phyloP scores from a whole-genome alignment of 2,329 filamentous ascomycete species.

The Alternaria brassicae region DNA sequence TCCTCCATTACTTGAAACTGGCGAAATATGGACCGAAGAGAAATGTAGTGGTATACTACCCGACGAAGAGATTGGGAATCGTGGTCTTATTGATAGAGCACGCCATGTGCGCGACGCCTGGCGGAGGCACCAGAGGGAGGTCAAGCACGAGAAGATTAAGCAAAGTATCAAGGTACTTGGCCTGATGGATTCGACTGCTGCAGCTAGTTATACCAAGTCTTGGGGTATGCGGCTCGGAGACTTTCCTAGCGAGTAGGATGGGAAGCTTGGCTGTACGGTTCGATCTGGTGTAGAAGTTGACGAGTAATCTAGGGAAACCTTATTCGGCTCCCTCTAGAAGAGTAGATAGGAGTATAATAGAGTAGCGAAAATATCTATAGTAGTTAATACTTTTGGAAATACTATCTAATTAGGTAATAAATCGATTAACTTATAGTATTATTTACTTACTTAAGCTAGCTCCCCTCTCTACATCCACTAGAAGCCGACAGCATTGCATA shows the following conservation, averaged over 20 bases:
- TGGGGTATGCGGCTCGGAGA: not conserved
- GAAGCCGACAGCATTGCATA: conserved; percentile 24
- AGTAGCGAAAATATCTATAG: too few species aligned
- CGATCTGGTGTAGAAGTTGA: too few species aligned
- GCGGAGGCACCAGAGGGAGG: conserved; percentile 27
- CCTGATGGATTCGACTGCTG: conserved; percentile 34
- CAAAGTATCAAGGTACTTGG: conserved; percentile 43
- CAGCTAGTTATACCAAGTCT: conserved; percentile 21
- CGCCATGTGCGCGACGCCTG: conserved; percentile 33
- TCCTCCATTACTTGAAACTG: not conserved
- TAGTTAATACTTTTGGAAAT: too few species aligned
- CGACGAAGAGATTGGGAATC: conserved; percentile 7
- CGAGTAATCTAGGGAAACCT: too few species aligned
- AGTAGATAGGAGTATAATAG: too few species aligned
- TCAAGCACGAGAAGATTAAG: conserved; percentile 39
- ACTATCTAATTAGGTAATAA: too few species aligned
- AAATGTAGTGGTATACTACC: not conserved
- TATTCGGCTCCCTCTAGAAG: too few species aligned
- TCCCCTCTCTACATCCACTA: conserved; percentile 22
- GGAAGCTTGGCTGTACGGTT: too few species aligned
- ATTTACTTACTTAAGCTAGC: too few species aligned
- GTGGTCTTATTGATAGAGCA: conserved; percentile 32
- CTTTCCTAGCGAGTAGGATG: not conserved
- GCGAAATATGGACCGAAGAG: conserved; percentile 2
- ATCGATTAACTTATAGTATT: too few species aligned